phyloP scores from a whole-genome alignment of 768 basidiomycete species.

The Tulasnella sp. region DNA sequence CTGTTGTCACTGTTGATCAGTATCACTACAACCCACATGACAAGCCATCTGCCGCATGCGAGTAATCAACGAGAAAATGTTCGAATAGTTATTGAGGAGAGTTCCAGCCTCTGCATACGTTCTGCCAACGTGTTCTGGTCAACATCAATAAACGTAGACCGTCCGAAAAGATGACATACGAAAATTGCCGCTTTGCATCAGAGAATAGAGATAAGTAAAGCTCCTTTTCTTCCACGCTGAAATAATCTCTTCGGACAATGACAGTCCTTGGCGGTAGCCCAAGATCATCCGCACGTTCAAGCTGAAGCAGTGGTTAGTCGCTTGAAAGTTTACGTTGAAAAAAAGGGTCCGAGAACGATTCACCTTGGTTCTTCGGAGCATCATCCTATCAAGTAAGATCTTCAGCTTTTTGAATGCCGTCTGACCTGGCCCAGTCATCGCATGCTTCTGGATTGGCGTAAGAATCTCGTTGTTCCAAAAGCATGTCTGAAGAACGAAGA shows the following conservation, averaged over 20 bases:
- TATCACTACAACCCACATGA: conserved; percentile 32
- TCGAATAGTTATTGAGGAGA: conserved; percentile 85
- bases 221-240: conserved; percentile 96
- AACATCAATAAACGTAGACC: no score
- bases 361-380: conserved; percentile 85
- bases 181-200: conserved; percentile 84
- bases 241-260: conserved; percentile 77
- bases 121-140: conserved; percentile 25
- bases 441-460: conserved; percentile 88
- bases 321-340: no score
- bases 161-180: conserved; percentile 16
- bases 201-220: conserved; percentile 84
- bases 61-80: conserved; percentile 81
- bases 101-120: conserved; percentile 89
- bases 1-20: not conserved
- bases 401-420: conserved; percentile 86
- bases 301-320: conserved; percentile 34
- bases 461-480: conserved; percentile 97
- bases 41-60: conserved; percentile 95
- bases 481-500: conserved; percentile 56
- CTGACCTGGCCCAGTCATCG: conserved; percentile 67
- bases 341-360: not conserved
- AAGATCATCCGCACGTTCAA: conserved; percentile 92
- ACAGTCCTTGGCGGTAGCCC: conserved; percentile 90
- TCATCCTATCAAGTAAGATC: conserved; percentile 83